Conservation (phyloP, 345 rosid genomes). For the Sisymbrium irio region DNA sequence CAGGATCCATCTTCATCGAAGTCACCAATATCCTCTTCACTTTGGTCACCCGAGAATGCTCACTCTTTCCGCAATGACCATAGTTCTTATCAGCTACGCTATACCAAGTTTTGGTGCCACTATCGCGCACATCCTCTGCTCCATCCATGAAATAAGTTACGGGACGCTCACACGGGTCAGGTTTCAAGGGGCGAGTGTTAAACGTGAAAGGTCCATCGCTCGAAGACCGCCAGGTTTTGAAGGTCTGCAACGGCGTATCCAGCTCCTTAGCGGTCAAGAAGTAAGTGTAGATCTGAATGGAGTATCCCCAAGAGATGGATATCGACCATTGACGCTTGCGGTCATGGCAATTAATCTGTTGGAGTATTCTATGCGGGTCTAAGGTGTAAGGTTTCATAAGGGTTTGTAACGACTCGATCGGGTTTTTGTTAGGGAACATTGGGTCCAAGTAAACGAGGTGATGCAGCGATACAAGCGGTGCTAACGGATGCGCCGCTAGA, state of each 20-base stretch:
- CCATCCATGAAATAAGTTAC: constrained; percentile 54
- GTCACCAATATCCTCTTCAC: constrained; percentile 50
- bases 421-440: constrained; percentile 54
- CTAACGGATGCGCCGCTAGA: constrained; percentile 74
- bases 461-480: constrained; percentile 74
- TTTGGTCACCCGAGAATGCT: constrained; percentile 31
- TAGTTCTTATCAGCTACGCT: constrained; percentile 25
- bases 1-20: constrained; percentile 55
- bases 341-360: constrained; percentile 64
- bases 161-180: constrained; percentile 55
- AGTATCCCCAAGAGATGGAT: constrained; percentile 86
- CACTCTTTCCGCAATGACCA: constrained; percentile 41
- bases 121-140: constrained; percentile 41
- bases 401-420: constrained; percentile 43
- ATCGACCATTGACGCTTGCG: constrained; percentile 57
- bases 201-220: constrained; percentile 71
- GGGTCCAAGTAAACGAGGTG: constrained; percentile 60
- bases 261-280: constrained; percentile 41
- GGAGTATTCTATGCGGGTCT: constrained; percentile 70
- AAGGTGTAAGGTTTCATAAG: constrained; percentile 45
- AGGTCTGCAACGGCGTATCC: constrained; percentile 61
- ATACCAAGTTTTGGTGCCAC: constrained; percentile 55
- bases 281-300: constrained; percentile 59
- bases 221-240: constrained; percentile 68
- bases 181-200: constrained; percentile 47